Base-by-base conservation (phyloP, 176 grass and related monocot species). In the Tuctoria greenei region DNA sequence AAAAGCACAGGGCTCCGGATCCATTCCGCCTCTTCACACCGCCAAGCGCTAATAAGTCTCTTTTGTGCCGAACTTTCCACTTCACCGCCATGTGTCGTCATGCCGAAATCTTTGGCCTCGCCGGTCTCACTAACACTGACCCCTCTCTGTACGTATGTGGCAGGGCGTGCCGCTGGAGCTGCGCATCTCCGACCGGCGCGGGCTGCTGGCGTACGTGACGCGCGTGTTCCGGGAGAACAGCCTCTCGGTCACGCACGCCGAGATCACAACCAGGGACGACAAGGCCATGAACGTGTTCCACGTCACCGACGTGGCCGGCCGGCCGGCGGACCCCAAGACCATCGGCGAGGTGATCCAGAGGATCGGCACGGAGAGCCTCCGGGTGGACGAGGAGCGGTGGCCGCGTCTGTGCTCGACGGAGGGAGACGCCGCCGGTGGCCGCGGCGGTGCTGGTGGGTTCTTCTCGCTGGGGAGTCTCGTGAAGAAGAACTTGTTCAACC, bases 141-240 rank as follows among this genome's bases (percentile, higher is more conserved):
- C 14, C 14, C 16, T 38, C 8, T 77, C n/a, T 68, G 41, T 31
- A 11, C 0, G 55, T 1, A 11, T 0, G 55, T 1, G 9, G 66
- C 88, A 98, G 95, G 89, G 95, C 12, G 65, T 94, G 75, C 81
- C 73, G 82, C 89, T 98, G 52, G 89, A 93, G 82, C 78, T 98
- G 77, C 78, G 86, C 82, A 90, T 82, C 35, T 35, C 67, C 21
- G 91, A 98, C 66, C 89, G 87, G 13, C 72, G 76, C 27, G 91
- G 95, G 10, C 85, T 98, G 79, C 95, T 98, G 20, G 91, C 95
- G 17, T 76, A 98, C 40, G 95, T 98, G 44, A 98, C 95, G 18
- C 89, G 91, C 2, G 86, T 86, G 38, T 98, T 98, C 88, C 62
- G 89, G 34, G 91, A 94, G 89, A 92, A 94, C 54, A 81, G 95